These are phyloP conservation scores for Drosera spatulata DNA, from an alignment of 179 eudicot genomes.

Conservation along the genomic window DNA sequence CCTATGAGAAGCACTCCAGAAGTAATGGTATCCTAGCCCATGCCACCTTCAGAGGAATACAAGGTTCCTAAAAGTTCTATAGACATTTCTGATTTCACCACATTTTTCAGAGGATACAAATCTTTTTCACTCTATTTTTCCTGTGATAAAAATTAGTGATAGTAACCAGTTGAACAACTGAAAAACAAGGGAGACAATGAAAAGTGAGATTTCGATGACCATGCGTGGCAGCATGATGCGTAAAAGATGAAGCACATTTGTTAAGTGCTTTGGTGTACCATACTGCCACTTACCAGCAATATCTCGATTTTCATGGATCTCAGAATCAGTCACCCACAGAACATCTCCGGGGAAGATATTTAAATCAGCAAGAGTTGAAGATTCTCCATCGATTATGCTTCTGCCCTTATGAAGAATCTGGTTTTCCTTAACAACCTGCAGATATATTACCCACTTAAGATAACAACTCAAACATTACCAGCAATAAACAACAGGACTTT, in stretches of 20 bases:
- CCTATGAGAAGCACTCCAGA: too few species aligned
- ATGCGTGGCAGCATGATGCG: too few species aligned
- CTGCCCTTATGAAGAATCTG: constrained; percentile 88
- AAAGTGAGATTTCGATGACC: too few species aligned
- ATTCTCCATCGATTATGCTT: constrained; percentile 66
- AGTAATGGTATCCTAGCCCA: too few species aligned
- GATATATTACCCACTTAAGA: constrained; percentile 3
- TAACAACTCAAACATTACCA: background rate
- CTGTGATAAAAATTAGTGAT: background rate
- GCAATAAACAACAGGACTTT: too few species aligned
- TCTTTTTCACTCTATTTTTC: background rate
- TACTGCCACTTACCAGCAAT: constrained; percentile 66
- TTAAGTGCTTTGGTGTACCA: background rate
- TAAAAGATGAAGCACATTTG: background rate
- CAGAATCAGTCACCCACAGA: constrained; percentile 93
- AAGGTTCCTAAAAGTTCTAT: background rate
- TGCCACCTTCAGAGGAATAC: too few species aligned
- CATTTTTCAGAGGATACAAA: background rate
- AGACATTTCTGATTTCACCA: background rate
- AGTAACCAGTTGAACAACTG: too few species aligned
- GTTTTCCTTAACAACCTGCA: constrained; percentile 97
- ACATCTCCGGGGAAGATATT: constrained; percentile 82
- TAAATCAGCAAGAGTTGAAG: constrained; percentile 71
- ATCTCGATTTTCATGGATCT: constrained; percentile 89
- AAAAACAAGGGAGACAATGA: too few species aligned